These are phyloP conservation scores for Cymbopogon flexuosus DNA, from an alignment of 202 grass and related monocot species.

Conservation along the genomic window DNA sequence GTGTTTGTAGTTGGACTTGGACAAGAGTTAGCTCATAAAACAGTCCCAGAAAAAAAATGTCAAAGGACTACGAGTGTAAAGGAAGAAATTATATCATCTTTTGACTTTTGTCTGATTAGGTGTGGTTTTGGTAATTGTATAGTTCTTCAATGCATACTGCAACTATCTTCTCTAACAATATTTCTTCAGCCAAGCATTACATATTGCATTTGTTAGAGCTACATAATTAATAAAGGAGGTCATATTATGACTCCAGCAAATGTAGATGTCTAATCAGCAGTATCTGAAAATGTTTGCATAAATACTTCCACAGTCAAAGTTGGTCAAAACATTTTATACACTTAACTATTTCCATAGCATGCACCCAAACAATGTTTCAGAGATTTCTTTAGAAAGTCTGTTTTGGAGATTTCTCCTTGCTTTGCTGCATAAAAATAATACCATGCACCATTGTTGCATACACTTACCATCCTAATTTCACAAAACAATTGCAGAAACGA, in stretches of 20 bases:
- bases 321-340: neutral
- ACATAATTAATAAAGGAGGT: neutral
- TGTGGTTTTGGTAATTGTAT: neutral
- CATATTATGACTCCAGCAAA: neutral
- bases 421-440: slow-evolving; percentile 5
- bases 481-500: slow-evolving; percentile 46
- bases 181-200: slow-evolving; percentile 15
- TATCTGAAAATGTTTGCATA: neutral
- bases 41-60: neutral
- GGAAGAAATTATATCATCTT: slow-evolving; percentile 2
- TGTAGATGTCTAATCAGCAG: neutral
- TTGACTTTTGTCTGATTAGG: neutral
- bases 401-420: neutral
- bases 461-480: neutral
- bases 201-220: neutral
- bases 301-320: neutral
- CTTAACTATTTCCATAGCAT: neutral
- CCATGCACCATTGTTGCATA: neutral
- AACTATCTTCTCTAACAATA: slow-evolving; percentile 4
- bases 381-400: neutral
- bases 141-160: slow-evolving; percentile 5
- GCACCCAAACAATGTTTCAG: neutral
- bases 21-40: neutral
- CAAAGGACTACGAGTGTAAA: neutral
- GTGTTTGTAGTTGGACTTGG: neutral